phyloP scores from a whole-genome alignment of 2,329 filamentous ascomycete genomes.

The Microcyclospora pomicola region DNA sequence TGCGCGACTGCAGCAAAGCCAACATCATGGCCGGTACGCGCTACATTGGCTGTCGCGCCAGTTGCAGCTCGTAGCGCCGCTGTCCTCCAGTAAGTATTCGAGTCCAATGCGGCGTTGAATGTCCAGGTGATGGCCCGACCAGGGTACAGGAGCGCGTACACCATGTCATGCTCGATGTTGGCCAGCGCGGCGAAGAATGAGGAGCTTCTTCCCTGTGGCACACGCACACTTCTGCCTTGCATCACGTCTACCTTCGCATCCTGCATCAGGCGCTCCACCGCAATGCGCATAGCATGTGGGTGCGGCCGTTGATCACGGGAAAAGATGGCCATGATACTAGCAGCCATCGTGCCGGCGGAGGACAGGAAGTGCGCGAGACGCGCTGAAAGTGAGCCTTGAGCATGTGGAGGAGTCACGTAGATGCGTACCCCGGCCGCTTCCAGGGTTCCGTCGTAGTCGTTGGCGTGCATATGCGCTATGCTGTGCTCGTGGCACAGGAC shows the following conservation, averaged over 20 bases:
- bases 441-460: neutral
- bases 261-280: conserved; percentile 7
- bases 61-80: conserved; percentile 5
- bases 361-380: conserved; percentile 2
- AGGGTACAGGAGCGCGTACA: conserved; percentile 5
- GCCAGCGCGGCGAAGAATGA: conserved; percentile 3
- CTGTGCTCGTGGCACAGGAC: conserved; percentile 2
- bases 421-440: neutral
- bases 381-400: neutral
- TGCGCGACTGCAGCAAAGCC: conserved; percentile 5
- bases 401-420: neutral
- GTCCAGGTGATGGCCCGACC: conserved; percentile 9
- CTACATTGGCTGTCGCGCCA: conserved; percentile 1
- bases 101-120: conserved; percentile 2
- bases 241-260: conserved; percentile 9
- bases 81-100: conserved; percentile 7
- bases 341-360: neutral
- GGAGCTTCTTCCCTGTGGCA: neutral
- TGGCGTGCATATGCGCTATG: neutral
- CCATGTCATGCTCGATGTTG: conserved; percentile 7
- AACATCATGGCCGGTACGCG: conserved; percentile 4
- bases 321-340: conserved; percentile 7
- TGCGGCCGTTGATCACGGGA: conserved; percentile 6
- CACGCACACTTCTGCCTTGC: conserved; percentile 8
- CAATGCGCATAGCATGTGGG: conserved; percentile 8